Evolutionary conservation across 805 yeast genomes (phyloP).

Genomic region (Grigorovia yakushimaensis): DNA sequence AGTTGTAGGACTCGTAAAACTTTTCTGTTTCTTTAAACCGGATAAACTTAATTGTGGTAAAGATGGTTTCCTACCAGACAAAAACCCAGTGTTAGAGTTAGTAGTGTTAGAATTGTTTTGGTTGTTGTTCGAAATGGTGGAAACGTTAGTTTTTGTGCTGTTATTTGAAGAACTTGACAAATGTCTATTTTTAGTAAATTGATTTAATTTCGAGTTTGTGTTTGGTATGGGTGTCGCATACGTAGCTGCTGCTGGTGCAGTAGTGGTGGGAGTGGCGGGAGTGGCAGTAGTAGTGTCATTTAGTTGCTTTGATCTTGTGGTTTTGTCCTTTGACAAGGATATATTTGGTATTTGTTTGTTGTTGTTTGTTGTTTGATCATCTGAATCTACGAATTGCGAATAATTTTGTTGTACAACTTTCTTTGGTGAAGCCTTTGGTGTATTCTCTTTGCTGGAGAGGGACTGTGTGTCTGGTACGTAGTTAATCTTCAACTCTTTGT

Average conservation of each 20-base stretch:
- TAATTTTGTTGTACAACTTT: slow-evolving; percentile 3
- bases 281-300: neutral
- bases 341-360: neutral
- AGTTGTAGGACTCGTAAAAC: slow-evolving; percentile 11
- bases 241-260: no score
- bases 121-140: slow-evolving; percentile 2
- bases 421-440: slow-evolving; percentile 18
- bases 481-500: slow-evolving; percentile 7
- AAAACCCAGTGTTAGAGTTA: slow-evolving; percentile 11
- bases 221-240: neutral
- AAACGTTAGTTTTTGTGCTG: neutral
- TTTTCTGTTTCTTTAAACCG: slow-evolving; percentile 19
- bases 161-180: neutral
- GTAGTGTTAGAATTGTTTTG: neutral
- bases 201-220: neutral
- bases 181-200: neutral
- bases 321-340: no score
- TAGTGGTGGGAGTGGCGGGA: slow-evolving; percentile 8
- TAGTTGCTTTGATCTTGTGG: neutral
- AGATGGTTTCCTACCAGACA: slow-evolving; percentile 21
- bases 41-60: slow-evolving; percentile 24
- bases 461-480: slow-evolving; percentile 25
- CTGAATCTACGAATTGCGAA: neutral
- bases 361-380: neutral
- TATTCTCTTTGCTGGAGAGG: slow-evolving; percentile 19